Base-by-base conservation (phyloP, 2,329 filamentous ascomycete species). In the Colletotrichum camelliae region DNA sequence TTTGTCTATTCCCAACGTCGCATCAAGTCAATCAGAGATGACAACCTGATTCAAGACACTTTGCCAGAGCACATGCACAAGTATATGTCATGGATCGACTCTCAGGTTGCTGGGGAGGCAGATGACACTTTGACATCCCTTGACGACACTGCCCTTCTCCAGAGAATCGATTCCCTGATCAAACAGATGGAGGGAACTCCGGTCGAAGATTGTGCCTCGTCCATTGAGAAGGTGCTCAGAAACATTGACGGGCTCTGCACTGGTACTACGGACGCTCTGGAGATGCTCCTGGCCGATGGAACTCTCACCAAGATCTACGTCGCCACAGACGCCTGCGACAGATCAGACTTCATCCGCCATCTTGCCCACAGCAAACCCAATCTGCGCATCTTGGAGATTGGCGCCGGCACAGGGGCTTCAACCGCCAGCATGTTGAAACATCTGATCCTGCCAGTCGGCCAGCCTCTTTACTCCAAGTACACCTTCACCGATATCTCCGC, bases 401-500 rank as follows among this genome's bases (percentile, higher is more conserved):
- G 74, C 13, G 70, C 52, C 6, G 74, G 70, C 24, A 67, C 70
- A 1, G 70, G 70, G 3, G 73, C 39, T n/a, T 39, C 24, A 5
- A 75, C 37, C 16, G 70, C 33, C 10, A 31, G 35, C 27, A 64
- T 69, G 31, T 18, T 70, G 7, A 27, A 33, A 4, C 10, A 16
- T 27, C 12, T 72, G 31, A 15, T 57, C 10, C 13, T 37, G 7
- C 16, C 18, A 15, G 39, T 39, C 31, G 35, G 67, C 35, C 21
- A 62, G 29, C 57, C 57, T 15, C 16, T 16, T 5, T 72, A 72
- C 69, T 48, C 71, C 3, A 84, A 82, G 7, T 72, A 72, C 70
- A 81, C 77, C 4, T 83, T 79, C 60, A 84, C 83, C 1, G 82
- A 83, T 55, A 76, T 83, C 67, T 80, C 80, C 4, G 61, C 80